Conservation (phyloP, 805 yeast species). For the Teunomyces aglyptinius region DNA sequence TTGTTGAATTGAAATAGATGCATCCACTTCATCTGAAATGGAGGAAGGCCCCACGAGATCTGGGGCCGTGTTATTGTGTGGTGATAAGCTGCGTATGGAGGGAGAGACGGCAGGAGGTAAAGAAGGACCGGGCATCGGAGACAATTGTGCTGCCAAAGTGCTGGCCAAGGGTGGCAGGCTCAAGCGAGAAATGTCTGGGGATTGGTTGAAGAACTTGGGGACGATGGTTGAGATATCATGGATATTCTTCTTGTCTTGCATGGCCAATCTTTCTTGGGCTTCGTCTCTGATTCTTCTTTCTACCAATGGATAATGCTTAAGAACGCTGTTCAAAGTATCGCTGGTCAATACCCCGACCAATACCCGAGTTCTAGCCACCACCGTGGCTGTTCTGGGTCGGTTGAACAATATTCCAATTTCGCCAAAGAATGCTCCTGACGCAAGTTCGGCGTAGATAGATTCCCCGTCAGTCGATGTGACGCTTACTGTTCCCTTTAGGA, state of each 20-base stretch:
- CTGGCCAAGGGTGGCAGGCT: constrained; percentile 11
- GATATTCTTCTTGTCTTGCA: constrained; percentile 61
- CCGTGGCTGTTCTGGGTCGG: constrained; percentile 78
- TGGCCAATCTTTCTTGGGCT: constrained; percentile 72
- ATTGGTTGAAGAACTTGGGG: neutral
- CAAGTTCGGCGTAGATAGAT: constrained; percentile 66
- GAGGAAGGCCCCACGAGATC: constrained; percentile 5
- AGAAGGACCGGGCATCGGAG: constrained; percentile 13
- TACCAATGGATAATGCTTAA: constrained; percentile 61
- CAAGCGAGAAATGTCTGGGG: neutral
- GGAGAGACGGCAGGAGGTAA: constrained; percentile 17
- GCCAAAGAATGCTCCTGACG: constrained; percentile 71
- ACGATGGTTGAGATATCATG: constrained; percentile 27
- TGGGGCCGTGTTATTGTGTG: constrained; percentile 6
- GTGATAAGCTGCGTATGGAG: constrained; percentile 8
- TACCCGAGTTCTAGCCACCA: constrained; percentile 65
- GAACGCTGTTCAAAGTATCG: constrained; percentile 56
- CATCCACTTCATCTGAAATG: constrained; percentile 42
- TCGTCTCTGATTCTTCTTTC: constrained; percentile 73
- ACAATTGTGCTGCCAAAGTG: constrained; percentile 11
- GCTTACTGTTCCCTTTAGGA: constrained; percentile 70
- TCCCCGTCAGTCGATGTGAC: constrained; percentile 79
- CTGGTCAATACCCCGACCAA: constrained; percentile 67
- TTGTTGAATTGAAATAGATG: constrained; percentile 55
- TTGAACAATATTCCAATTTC: constrained; percentile 76